Base-by-base conservation (phyloP, 2,329 filamentous ascomycete species). In the Fusarium armeniacum region DNA sequence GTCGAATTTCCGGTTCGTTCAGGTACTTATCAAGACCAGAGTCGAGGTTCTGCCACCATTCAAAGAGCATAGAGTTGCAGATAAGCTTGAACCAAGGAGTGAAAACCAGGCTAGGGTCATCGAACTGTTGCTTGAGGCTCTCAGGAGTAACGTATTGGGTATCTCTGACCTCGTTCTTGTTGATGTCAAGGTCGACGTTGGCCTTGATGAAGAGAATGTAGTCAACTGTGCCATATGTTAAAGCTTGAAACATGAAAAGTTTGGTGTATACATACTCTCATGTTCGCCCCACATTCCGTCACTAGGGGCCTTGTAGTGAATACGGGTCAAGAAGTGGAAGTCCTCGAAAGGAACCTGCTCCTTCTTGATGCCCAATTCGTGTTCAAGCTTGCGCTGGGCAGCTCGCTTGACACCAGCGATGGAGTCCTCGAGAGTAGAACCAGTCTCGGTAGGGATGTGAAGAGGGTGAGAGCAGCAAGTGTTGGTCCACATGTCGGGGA, bases 71-170 rank as follows among this genome's bases (percentile, higher is more conserved):
- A 50, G 93, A 94, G 80, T 98, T 87, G 86, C 96, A 99, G 77
- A 99, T 98, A 73, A 99, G 90, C 86, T 97, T 97, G 86, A 99
- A 99, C 96, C 96, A 99, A 2, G 96, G 96, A 1, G 96, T 99
- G 81, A 98, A 98, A 76, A 91, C 92, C 74, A 97, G 85, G 55
- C 82, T 85, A 5, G 91, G 89, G 77, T 98, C 91, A 76, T 90
- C 83, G 80, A 99, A 98, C 86, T 95, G 93, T 73, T 86, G 79
- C 85, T 93, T 96, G 72, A 99, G 85, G 75, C 94, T 90, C 26
- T 94, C 90, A 41, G 92, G 87, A 24, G 90, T 90, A 65, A 98
- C 94, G 76, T 97, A 99, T 79, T 90, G 87, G 24, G 91, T 93
- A 71, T 92, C 95, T 76, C 90, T 89, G 49, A 94, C 94, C 83